Base-by-base conservation (phyloP, 805 yeast species). In the Metschnikowia drakensbergensis region DNA sequence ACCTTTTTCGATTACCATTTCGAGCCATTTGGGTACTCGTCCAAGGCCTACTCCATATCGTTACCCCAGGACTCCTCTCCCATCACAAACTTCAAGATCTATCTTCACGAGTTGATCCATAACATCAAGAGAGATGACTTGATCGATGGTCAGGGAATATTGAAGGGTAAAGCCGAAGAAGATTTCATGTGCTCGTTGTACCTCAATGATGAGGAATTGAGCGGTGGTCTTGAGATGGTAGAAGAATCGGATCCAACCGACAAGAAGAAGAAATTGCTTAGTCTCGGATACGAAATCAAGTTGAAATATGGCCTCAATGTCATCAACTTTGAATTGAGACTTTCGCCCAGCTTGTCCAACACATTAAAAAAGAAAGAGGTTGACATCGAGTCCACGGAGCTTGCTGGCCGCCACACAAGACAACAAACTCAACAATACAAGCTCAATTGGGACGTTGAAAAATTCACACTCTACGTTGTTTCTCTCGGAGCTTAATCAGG, bases 21-120 rank as follows among this genome's bases (percentile, higher is more conserved):
- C 36, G 65, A 65, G 22, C 72, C 81, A 11, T 54, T 66, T 29
- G 66, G 62, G 38, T 62, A 63, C 46, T 66, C 65, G 22, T 62
- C 69, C 1, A 59, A 67, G 13, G 68, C 74, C 8, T 76, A 69
- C 55, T 55, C 81, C 5, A 52, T 80, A 25, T 68, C 71, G 11
- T 62, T 83, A 45, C 82, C 84, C 9, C 62, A 71, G 9, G 75
- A 71, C 37, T 48, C 69, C 11, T 66, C 68, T 38, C 76, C 79
- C 35, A 73, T 75, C 31, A 72, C 81, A 1, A 64, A 70, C 27
- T 64, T 83, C 45, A 71, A 75, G 53, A 74, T 71, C 43, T 58
- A 65, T 29, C 67, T 72, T 49, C 76, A 72, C 52, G 59, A 60
- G 41, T 48, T 65, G 37, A 55, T 72, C 28, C 61, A 65, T 53